These are phyloP conservation scores for Diophrys appendiculata DNA, from an alignment of 73 alveolate species.

Conservation along the genomic window DNA sequence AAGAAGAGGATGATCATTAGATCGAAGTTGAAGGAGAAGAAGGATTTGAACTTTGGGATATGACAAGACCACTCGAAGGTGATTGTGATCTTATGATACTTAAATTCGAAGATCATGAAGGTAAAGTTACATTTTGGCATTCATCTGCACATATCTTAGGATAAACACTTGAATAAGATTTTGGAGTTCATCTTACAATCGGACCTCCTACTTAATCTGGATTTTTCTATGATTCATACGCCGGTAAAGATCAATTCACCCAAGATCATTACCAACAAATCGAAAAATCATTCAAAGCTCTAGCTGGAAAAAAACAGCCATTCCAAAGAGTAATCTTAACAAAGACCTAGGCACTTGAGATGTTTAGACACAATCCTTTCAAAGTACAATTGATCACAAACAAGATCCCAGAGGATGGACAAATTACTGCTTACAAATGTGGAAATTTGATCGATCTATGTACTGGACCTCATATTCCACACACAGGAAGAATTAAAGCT, in stretches of 20 bases:
- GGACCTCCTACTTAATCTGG: conserved; percentile 99
- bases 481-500: conserved; percentile 96
- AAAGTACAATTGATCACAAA: conserved; percentile 93
- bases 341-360: conserved; percentile 96
- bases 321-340: conserved; percentile 95
- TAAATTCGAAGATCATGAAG: conserved; percentile 96
- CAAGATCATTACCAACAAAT: conserved; percentile 86
- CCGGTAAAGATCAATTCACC: conserved; percentile 89
- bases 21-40: conserved; percentile 68
- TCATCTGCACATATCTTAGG: conserved; percentile 99
- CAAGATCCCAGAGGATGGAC: conserved; percentile 96
- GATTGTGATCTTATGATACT: conserved; percentile 94
- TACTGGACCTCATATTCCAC: conserved; percentile 99
- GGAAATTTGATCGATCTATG: conserved; percentile 99
- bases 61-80: conserved; percentile 98
- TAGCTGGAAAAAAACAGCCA: conserved; percentile 86
- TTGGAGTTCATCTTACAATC: conserved; percentile 95
- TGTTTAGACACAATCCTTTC: conserved; percentile 98
- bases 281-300: conserved; percentile 84
- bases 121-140: conserved; percentile 98
- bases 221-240: conserved; percentile 98
- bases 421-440: conserved; percentile 97
- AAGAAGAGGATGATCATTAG: conserved; percentile 77
- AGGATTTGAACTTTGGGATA: conserved; percentile 84
- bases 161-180: conserved; percentile 89